Base-by-base conservation (phyloP, 2,329 filamentous ascomycete species). In the Sclerotinia subarctica region DNA sequence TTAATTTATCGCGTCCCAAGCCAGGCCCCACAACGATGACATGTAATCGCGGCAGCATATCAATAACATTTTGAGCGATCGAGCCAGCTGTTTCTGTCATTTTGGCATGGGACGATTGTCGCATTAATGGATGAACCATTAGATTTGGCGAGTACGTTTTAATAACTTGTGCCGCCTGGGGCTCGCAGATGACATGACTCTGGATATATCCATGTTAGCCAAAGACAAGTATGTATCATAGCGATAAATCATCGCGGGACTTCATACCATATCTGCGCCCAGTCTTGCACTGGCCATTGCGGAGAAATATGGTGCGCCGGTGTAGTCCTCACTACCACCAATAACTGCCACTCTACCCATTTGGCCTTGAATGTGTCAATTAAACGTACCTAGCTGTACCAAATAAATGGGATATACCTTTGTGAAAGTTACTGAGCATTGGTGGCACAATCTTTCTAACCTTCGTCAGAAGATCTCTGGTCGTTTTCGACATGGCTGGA, bases 121-220 rank as follows among this genome's bases (percentile, higher is more conserved):
- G 91, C 88, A 99, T 94, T 73, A 97, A 86, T 0, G 95, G 95
- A 79, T 98, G 95, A 15, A 99, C 95, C 94, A 99, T 99, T 38
- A 99, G 84, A 78, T 98, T 97, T 3, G 95, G 95, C 26, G 94
- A 97, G 82, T 98, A 99, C 5, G 93, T 92, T 82, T 99, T 99
- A 81, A 99, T 97, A 49, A 97, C 94, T 76, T 87, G 84, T 58
- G 86, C 93, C 3, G 95, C 95, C 66, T 86, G 90, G 13, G 92
- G 93, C 69, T 96, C 96, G 83, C 95, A 99, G 77, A 99, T 96
- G 71, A 99, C 90, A 81, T 97, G 94, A 72, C 90, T 93, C 93
- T 93, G 66, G 42, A 66, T 0, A 13, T 13, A 35, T 38, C 5
- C 19, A 58, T 64, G 59, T 71, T 67, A 54, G 42, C 47, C 5